phyloP scores from a whole-genome alignment of 2,329 filamentous ascomycete species.

The Ceratocystis ficicola region DNA sequence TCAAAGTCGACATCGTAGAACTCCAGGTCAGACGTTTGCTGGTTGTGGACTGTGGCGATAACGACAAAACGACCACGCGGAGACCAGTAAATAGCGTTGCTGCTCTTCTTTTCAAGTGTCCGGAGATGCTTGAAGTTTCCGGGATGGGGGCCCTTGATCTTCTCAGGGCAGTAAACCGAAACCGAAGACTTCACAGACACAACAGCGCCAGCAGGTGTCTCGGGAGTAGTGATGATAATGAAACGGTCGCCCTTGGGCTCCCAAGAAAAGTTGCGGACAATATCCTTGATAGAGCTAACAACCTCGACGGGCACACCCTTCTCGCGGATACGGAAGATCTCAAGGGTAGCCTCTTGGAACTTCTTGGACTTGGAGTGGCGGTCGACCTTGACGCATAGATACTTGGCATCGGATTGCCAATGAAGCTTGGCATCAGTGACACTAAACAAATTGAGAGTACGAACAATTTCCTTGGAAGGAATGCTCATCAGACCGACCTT shows the following conservation, averaged over 20 bases:
- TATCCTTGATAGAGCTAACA: constrained; percentile 94
- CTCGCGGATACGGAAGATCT: constrained; percentile 94
- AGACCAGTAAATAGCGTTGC: constrained; percentile 98
- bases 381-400: constrained; percentile 97
- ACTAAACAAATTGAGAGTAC: constrained; percentile 94
- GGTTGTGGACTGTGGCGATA: constrained; percentile 81
- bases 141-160: constrained; percentile 64
- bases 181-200: constrained; percentile 90
- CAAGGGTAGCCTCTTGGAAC: constrained; percentile 87
- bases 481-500: constrained; percentile 95
- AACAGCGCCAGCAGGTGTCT: constrained; percentile 63
- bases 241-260: constrained; percentile 97
- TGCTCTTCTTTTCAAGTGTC: constrained; percentile 97
- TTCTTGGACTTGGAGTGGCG: constrained; percentile 99
- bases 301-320: constrained; percentile 98
- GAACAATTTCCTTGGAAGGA: constrained; percentile 84
- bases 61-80: constrained; percentile 91
- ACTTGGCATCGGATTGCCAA: constrained; percentile 91
- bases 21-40: constrained; percentile 88
- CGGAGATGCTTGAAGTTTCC: constrained; percentile 96
- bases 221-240: constrained; percentile 88
- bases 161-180: constrained; percentile 93
- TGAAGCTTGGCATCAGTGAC: constrained; percentile 95
- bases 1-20: constrained; percentile 98
- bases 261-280: constrained; percentile 99